Percentiles rank a stretch among this genome's conserved stretches.
These are phyloP conservation scores for Ogataea ramenticola DNA, from an alignment of 805 yeast species.

Conservation along the genomic window DNA sequence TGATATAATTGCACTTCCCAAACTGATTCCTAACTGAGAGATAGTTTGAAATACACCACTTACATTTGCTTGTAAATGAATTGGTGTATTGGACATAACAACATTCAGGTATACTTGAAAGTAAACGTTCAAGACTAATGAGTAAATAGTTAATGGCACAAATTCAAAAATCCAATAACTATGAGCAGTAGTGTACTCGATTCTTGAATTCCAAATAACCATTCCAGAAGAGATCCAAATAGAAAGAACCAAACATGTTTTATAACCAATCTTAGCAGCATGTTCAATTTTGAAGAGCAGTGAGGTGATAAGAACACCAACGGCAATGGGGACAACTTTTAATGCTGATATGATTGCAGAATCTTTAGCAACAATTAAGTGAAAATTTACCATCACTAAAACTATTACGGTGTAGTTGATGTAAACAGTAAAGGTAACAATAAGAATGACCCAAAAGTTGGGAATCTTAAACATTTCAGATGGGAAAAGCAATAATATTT, in stretches of 20 bases:
- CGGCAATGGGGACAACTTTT: constrained; percentile 27
- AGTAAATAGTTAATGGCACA: constrained; percentile 16
- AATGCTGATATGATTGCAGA: constrained; percentile 29
- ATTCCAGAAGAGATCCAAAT: constrained; percentile 7
- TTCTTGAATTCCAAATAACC: constrained; percentile 15
- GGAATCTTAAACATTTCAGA: constrained; percentile 12
- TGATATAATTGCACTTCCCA: background rate
- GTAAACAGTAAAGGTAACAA: constrained; percentile 6
- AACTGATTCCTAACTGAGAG: background rate
- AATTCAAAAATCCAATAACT: constrained; percentile 20
- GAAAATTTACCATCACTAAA: constrained; percentile 9
- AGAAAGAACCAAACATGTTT: constrained; percentile 8
- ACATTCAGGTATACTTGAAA: constrained; percentile 28
- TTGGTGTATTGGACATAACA: constrained; percentile 14
- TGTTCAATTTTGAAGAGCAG: constrained; percentile 9
- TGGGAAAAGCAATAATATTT: constrained; percentile 15
- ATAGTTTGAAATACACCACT: background rate
- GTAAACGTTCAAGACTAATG: constrained; percentile 20
- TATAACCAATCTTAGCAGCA: constrained; percentile 15
- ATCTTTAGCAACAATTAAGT: constrained; percentile 22
- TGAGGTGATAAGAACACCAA: constrained; percentile 25
- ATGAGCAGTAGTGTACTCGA: constrained; percentile 8
- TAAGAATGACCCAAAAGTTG: constrained; percentile 11
- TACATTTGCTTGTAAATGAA: constrained; percentile 1
- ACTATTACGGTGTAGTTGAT: constrained; percentile 4